phyloP scores from a whole-genome alignment of 495 filamentous ascomycete genomes.

The Penicillium atrosanguineum region DNA sequence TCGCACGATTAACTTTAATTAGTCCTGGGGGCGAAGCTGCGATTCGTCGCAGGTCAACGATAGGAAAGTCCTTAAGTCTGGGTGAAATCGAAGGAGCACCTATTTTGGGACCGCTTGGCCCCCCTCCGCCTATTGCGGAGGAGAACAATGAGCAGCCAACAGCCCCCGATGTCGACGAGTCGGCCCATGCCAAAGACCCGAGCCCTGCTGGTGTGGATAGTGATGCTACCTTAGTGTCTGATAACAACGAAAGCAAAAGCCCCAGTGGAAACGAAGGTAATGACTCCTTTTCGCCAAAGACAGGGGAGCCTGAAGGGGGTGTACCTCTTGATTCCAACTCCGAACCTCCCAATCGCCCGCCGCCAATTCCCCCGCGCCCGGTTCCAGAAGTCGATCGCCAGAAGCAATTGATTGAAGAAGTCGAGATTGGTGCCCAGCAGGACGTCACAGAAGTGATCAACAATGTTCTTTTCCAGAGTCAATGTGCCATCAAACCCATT shows the following conservation, averaged over 20 bases:
- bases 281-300: slow-evolving; percentile 22
- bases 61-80: slow-evolving; percentile 38
- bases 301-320: slow-evolving; percentile 8
- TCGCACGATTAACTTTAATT: slow-evolving; percentile 78
- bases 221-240: slow-evolving; percentile 53
- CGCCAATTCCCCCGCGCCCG: slow-evolving; percentile 49
- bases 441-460: slow-evolving; percentile 96
- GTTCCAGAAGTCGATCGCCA: slow-evolving; percentile 31
- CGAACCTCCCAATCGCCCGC: slow-evolving; percentile 31
- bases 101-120: slow-evolving; percentile 50
- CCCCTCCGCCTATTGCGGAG: slow-evolving; percentile 32
- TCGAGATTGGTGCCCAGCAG: slow-evolving; percentile 69
- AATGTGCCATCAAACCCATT: slow-evolving; percentile 75
- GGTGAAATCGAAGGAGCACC: slow-evolving; percentile 53
- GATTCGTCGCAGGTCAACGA: slow-evolving; percentile 55
- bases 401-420: slow-evolving; percentile 48
- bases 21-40: slow-evolving; percentile 57
- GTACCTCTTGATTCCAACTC: slow-evolving; percentile 2
- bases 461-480: slow-evolving; percentile 84
- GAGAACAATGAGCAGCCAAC: slow-evolving; percentile 12
- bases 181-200: slow-evolving; percentile 11
- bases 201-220: slow-evolving; percentile 38
- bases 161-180: slow-evolving; percentile 12
- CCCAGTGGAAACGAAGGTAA: slow-evolving; percentile 45
- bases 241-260: slow-evolving; percentile 23